Base-by-base conservation (phyloP, 805 yeast genomes). In the Starmerella apis region DNA sequence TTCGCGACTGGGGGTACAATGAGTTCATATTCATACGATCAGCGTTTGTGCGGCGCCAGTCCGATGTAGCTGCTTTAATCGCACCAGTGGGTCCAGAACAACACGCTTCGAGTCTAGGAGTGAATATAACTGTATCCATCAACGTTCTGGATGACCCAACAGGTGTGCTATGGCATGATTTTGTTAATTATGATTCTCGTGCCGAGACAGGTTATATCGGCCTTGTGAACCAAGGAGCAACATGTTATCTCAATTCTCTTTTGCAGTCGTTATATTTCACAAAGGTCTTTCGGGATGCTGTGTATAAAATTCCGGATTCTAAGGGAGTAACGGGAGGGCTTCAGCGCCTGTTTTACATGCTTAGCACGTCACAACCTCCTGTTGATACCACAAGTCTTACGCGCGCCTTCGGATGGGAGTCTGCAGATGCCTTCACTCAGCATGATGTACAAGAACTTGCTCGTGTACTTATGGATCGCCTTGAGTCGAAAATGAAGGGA, bases 391-490 rank as follows among this genome's bases (percentile, higher is more conserved):
- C 77, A 54, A 95, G 86, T 62, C 72, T 92, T 47, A 92, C 98
- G 0, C 77, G 79, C 52, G 81, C 96, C 0, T 92, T 92, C 72
- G 98, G 99, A 8, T 92, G 99, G 99, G 95, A 87, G 63, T 76
- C 85, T 9, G 81, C 82, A 5, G 98, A 92, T 58, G 95, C 96
- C 0, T 92, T 92, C 66, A 85, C 94, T 2, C 99, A 92, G 67
- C 97, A 92, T 67, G 99, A 92, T 64, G 96, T 92, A 14, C 99
- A 92, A 65, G 99, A 92, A 65, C 72, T 92, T 63, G 87, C 88
- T 64, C 80, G 99, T 59, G 87, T 92, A 33, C 73, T 92, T 62
- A 90, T 92, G 96, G 99, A 92, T 65, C 79, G 82, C 56, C 72
- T 92, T 39, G 99, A 92, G 65, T 72, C 79, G 3, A 83, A 85